A percentile compares a stretch with the other conserved stretches of the same genome.
Evolutionary conservation across 805 yeast species (phyloP).

Genomic region (Barnettozyma botsteinii): DNA sequence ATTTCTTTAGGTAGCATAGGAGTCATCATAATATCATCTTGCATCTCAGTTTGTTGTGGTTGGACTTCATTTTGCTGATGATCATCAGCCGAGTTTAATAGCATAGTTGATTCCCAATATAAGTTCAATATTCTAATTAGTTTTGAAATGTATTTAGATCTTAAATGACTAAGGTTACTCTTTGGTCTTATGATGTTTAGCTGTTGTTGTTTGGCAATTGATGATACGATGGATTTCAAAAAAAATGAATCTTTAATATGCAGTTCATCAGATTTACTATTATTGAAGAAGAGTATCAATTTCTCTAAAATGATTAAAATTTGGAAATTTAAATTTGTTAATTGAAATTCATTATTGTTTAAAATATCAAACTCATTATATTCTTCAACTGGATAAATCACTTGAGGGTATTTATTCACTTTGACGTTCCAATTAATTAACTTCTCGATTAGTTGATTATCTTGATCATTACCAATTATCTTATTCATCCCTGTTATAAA

Average conservation of each 20-base stretch:
- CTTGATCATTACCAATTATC: constrained; percentile 44
- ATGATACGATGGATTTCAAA: constrained; percentile 18
- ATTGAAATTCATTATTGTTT: constrained; percentile 38
- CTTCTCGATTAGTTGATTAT: constrained; percentile 22
- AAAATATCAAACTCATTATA: constrained; percentile 16
- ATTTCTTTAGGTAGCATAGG: constrained; percentile 27
- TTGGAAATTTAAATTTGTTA: constrained; percentile 37
- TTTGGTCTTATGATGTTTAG: constrained; percentile 24
- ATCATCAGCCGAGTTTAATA: neutral
- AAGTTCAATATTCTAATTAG: constrained; percentile 17
- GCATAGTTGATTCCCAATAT: constrained; percentile 21
- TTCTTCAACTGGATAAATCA: constrained; percentile 12
- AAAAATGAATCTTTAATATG: constrained; percentile 19
- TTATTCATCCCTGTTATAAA: constrained; percentile 50
- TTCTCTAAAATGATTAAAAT: constrained; percentile 47
- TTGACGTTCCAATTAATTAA: constrained; percentile 31
- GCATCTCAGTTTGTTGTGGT: neutral
- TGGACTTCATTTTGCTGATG: neutral
- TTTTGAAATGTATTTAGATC: constrained; percentile 19
- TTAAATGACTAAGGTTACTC: constrained; percentile 18
- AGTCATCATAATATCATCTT: constrained; percentile 8
- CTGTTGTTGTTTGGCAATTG: constrained; percentile 30
- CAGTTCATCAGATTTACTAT: constrained; percentile 19
- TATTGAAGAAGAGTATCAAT: constrained; percentile 22
- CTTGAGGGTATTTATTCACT: constrained; percentile 10